These are phyloP conservation scores for Phytophthora cryptogea DNA, from an alignment of 352 stramenopile species.

Conservation along the genomic window DNA sequence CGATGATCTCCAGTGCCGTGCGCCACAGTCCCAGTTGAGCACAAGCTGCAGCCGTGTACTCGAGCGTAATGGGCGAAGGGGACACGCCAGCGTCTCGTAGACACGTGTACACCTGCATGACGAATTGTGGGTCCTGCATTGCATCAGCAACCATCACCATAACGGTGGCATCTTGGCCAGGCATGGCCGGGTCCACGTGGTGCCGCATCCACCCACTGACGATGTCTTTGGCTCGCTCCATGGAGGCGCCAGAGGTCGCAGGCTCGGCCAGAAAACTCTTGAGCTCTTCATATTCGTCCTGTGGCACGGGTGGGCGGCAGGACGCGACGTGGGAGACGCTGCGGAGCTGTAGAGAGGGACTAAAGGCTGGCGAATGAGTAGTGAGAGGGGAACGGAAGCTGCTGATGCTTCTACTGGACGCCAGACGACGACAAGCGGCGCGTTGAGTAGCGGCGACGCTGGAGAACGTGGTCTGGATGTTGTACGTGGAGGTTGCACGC, in stretches of 20 bases:
- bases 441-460: conserved; percentile 5
- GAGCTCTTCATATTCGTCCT: conserved; percentile 62
- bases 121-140: conserved; percentile 55
- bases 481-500: conserved; percentile 7
- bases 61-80: conserved; percentile 71
- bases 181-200: conserved; percentile 71
- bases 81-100: conserved; percentile 58
- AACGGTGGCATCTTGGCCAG: conserved; percentile 72
- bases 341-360: conserved; percentile 13
- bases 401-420: conserved; percentile 10
- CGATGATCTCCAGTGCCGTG: conserved; percentile 63
- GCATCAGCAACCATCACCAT: conserved; percentile 81
- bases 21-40: conserved; percentile 55
- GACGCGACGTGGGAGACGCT: conserved; percentile 23
- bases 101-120: conserved; percentile 63
- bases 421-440: conserved; percentile 7
- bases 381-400: conserved; percentile 3
- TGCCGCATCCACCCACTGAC: conserved; percentile 54
- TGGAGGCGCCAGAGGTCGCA: conserved; percentile 30
- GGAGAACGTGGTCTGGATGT: neutral
- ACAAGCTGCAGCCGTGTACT: conserved; percentile 65
- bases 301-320: conserved; percentile 26
- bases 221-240: conserved; percentile 45
- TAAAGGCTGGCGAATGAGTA: conserved; percentile 5
- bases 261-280: conserved; percentile 67